Conservation (phyloP, 148 eudicot species). For the Salicornia ramosissima region DNA sequence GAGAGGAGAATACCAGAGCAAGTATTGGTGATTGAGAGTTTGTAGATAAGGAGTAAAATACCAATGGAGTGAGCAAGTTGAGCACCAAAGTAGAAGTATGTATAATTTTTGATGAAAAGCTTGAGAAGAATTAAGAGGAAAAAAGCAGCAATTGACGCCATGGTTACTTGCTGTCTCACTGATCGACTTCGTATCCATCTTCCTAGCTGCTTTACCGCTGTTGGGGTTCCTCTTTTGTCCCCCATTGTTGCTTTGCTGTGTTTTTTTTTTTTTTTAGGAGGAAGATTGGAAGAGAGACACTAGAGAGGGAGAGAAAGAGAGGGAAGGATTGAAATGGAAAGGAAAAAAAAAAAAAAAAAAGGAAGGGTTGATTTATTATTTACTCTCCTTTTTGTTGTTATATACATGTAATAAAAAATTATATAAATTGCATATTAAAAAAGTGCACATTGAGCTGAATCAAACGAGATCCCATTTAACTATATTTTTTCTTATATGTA, state of each 20-base stretch:
- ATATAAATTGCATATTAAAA: no score
- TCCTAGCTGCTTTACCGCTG: constrained; percentile 40
- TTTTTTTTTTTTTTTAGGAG: background rate
- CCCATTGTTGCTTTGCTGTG: constrained; percentile 39
- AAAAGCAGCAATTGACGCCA: constrained; percentile 32
- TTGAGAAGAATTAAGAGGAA: constrained; percentile 38
- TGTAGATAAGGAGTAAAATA: constrained; percentile 56
- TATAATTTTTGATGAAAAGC: constrained; percentile 29
- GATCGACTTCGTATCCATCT: constrained; percentile 56
- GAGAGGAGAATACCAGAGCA: constrained; percentile 49
- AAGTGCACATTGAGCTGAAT: no score
- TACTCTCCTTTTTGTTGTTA: no score
- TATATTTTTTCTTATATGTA: no score
- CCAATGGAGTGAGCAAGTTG: constrained; percentile 61
- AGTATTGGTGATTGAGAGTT: constrained; percentile 59
- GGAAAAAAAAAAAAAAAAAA: no score
- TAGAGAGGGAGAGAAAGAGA: background rate
- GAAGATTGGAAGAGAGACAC: background rate
- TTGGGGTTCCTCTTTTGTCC: constrained; percentile 37
- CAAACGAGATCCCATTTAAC: no score
- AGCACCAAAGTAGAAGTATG: constrained; percentile 49
- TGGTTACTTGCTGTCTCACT: constrained; percentile 39
- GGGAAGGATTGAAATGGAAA: no score
- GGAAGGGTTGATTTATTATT: no score
- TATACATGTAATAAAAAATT: no score